Evolutionary conservation across 2,329 filamentous ascomycete species (phyloP), one percentile per base, ranked within the genome.

Genomic region (Aurifilum marmelostoma): DNA sequence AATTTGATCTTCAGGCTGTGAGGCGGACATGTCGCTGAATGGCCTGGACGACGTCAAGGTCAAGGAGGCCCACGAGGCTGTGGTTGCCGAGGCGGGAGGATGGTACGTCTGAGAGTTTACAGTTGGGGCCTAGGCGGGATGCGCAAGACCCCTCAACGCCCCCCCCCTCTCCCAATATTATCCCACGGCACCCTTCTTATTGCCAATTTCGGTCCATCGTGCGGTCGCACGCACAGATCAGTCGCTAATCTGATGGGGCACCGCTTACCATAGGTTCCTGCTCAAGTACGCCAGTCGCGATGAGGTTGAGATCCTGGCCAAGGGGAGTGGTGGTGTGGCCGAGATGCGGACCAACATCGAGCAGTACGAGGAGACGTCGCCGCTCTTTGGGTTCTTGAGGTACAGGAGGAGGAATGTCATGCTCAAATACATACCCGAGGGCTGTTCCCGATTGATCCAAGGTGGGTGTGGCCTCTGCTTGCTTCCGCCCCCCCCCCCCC

Each of bases 231-330:
- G 43, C 64, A 60, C 67, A 69, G 14, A 32, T 41, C 41, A 63
- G 47, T 56, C 61, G 56, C 69, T 71, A 54, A 71, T 63, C 47
- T 61, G 37, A 43, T 47, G 32, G 37, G 6, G 29, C 50, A 21
- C 39, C 39, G 3, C 34, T 18, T 52, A 65, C 67, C 69, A 74
- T 77, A 98, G 96, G 96, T 96, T 99, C 76, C 88, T 98, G 72
- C 89, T 99, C 75, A 94, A 95, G 79, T 99, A 99, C 81, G 86
- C 88, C 72, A 91, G 91, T 71, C 91, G 96, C 79, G 96, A 99
- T 83, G 92, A 95, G 74, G 86, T 99, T 71, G 90, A 92, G 73
- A 81, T 99, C 68, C 84, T 96, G 69, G 88, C 85, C 70, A 88
- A 87, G 73, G 96, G 96, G 63, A 91, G 85, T 73, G 92, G 92